Percentiles rank a stretch among this genome's conserved stretches.
phyloP scores from a whole-genome alignment of 2,329 filamentous ascomycete genomes.

The Apiospora rasikravindrae region DNA sequence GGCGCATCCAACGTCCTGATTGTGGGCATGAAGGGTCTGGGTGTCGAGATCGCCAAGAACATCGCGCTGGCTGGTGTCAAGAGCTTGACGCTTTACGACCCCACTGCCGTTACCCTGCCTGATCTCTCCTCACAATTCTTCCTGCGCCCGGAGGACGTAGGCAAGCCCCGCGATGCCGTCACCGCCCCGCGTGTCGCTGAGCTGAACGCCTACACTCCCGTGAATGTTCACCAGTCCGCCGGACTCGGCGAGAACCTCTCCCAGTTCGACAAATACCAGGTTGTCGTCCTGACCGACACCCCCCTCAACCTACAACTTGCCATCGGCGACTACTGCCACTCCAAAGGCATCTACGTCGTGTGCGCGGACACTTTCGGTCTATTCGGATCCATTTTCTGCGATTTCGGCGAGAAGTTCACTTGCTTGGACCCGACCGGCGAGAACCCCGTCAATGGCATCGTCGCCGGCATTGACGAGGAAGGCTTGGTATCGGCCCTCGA shows the following conservation, averaged over 20 bases:
- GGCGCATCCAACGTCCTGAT: conserved; percentile 92
- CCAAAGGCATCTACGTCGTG: conserved; percentile 90
- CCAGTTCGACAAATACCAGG: conserved; percentile 88
- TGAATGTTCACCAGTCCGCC: conserved; percentile 72
- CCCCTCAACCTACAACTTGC: conserved; percentile 79
- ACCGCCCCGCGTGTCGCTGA: conserved; percentile 91
- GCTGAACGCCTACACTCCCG: conserved; percentile 94
- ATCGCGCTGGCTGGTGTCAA: conserved; percentile 98
- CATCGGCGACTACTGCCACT: conserved; percentile 92
- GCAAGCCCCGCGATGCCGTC: conserved; percentile 85
- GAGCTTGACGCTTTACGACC: conserved; percentile 92
- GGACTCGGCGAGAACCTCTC: conserved; percentile 76
- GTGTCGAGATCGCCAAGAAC: conserved; percentile 98
- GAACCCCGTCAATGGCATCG: conserved; percentile 83
- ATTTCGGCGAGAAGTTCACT: conserved; percentile 94
- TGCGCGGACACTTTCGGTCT: conserved; percentile 89
- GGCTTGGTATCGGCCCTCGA: conserved; percentile 92
- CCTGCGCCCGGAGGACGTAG: conserved; percentile 84
- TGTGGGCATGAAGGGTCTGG: conserved; percentile 88
- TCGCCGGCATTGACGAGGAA: conserved; percentile 87
- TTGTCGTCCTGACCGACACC: conserved; percentile 87
- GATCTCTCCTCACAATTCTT: conserved; percentile 99
- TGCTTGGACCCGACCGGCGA: conserved; percentile 91
- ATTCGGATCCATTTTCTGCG: conserved; percentile 95
- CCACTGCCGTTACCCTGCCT: conserved; percentile 78